phyloP scores from a whole-genome alignment of 2,329 filamentous ascomycete species.

The Ophiostoma piceae region DNA sequence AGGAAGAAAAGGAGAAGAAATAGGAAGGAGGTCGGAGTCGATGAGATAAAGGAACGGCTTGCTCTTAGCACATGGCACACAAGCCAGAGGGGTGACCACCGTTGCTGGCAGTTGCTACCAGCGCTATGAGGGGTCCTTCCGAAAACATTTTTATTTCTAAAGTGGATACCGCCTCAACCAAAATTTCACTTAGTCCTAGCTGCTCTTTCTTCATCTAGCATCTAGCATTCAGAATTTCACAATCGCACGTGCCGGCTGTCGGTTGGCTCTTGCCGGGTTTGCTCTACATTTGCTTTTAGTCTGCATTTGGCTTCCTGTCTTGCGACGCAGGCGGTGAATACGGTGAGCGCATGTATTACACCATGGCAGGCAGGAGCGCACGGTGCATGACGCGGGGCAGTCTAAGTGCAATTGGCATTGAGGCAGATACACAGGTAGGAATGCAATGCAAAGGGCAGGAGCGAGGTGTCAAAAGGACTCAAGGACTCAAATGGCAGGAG shows the following conservation, averaged over 20 bases:
- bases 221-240: constrained; percentile 2
- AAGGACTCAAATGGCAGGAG: not conserved
- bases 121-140: constrained; percentile 8
- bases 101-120: not conserved
- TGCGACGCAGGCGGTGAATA: not conserved
- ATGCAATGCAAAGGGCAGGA: not conserved
- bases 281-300: not conserved
- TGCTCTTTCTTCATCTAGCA: not conserved
- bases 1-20: not conserved
- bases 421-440: not conserved
- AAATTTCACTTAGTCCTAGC: constrained; percentile 7
- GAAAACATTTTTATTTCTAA: constrained; percentile 6
- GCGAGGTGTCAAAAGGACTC: no score
- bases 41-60: constrained; percentile 8
- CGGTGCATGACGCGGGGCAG: not conserved
- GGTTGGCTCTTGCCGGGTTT: constrained; percentile 13
- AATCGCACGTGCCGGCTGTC: constrained; percentile 15
- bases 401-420: not conserved
- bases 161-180: constrained; percentile 1
- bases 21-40: not conserved
- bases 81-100: constrained; percentile 3
- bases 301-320: not conserved
- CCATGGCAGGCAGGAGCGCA: not conserved
- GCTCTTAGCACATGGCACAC: not conserved
- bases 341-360: not conserved